Base-by-base conservation (phyloP, 2,329 filamentous ascomycete genomes). In the Fonsecaea nubica region DNA sequence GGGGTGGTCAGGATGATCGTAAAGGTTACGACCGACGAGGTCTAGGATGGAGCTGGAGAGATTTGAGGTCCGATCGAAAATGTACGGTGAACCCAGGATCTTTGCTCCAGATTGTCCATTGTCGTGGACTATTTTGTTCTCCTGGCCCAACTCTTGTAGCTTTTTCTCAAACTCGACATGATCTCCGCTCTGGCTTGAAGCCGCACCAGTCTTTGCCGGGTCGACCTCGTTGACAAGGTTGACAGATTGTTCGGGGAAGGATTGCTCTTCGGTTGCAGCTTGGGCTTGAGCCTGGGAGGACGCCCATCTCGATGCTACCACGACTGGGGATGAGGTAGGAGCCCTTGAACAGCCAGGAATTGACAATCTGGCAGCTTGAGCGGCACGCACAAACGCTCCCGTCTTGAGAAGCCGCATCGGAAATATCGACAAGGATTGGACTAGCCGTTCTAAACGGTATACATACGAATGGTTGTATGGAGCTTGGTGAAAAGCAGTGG, bases 1-100 rank as follows among this genome's bases (percentile, higher is more conserved):
- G 30, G 95, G 95, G 76, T 99, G 95, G 78, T 97, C 89, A 68
- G 89, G 87, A 75, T 95, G 89, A n/a, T 96, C 85, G 79, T 99
- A 95, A n/a, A 99, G 84, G 62, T 87, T 88, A 68, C 92, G 90
- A 55, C 88, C 85, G 56, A 96, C 86, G 64, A 91, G 88, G 25
- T 88, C 83, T 56, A 93, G 81, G 69, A 99, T 93, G 63, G 89
- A 90, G 32, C 85, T 74, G 3, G 94, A 89, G 13, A 91, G 85
- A 79, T 99, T 99, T 79, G 90, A 95, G 91, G 92, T 97, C 60
- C 85, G 79, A 76, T 98, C 93, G 45, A 72, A 71, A 18, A 71
- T 42, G 56, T 67, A 72, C 2, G 69, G 63, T 18, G 62, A 56
- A 8, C 69, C 69, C 35, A 68, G n/a, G n/a, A 73, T 69, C 10